These are phyloP conservation scores for Yamadazyma nakazawae DNA, from an alignment of 805 yeast species.

Conservation along the genomic window DNA sequence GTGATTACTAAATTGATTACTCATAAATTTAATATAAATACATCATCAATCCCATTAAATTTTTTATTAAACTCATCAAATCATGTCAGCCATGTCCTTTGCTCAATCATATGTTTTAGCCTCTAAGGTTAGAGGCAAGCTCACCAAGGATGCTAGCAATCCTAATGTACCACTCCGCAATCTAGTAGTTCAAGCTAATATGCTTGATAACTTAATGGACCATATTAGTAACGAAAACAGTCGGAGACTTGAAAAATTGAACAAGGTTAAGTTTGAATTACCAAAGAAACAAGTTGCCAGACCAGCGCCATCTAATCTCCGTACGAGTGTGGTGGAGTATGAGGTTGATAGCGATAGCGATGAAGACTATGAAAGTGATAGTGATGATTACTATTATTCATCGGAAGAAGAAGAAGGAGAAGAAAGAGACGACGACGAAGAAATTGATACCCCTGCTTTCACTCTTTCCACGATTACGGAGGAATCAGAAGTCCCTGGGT, in stretches of 20 bases:
- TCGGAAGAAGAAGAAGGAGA: constrained; percentile 19
- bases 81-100: constrained; percentile 23
- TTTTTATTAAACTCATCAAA: neutral
- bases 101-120: constrained; percentile 61
- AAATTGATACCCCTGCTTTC: neutral
- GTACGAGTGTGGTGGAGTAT: constrained; percentile 36
- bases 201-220: constrained; percentile 65
- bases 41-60: constrained; percentile 4
- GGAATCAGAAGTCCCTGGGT: constrained; percentile 14
- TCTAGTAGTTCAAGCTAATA: constrained; percentile 67
- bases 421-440: constrained; percentile 7
- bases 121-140: constrained; percentile 59
- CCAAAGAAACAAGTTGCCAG: constrained; percentile 5
- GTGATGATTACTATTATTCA: constrained; percentile 20
- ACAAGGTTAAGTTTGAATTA: constrained; percentile 12
- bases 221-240: constrained; percentile 32
- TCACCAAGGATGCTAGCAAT: constrained; percentile 58
- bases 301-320: constrained; percentile 12
- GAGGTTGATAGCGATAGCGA: constrained; percentile 34
- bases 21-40: constrained; percentile 6
- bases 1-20: neutral
- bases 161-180: constrained; percentile 55
- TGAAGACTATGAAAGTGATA: constrained; percentile 16
- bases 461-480: constrained; percentile 9
- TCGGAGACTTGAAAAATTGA: constrained; percentile 19